Conservation (phyloP, 129 eudicot species). For the Chrysanthemum lavandulifolium region DNA sequence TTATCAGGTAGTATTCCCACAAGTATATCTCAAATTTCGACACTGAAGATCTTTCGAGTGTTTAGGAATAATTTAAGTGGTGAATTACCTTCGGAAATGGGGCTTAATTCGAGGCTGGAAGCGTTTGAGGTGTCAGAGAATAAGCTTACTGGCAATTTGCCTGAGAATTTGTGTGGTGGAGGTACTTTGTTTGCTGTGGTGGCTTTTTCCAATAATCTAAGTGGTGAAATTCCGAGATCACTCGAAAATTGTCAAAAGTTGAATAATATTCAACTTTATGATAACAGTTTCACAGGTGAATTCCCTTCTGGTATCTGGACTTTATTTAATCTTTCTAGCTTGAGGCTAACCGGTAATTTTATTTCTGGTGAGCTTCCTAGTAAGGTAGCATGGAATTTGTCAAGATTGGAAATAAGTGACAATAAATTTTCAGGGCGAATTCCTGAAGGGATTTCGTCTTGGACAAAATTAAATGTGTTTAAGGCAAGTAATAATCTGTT, state of each 20-base stretch:
- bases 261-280: constrained; percentile 47
- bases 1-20: constrained; percentile 58
- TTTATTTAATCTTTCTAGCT: constrained; percentile 33
- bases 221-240: constrained; percentile 75
- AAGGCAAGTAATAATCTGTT: constrained; percentile 70
- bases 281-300: constrained; percentile 63
- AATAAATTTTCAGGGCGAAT: constrained; percentile 75
- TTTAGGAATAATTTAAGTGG: constrained; percentile 61
- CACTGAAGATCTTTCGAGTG: constrained; percentile 36
- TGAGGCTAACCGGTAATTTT: constrained; percentile 50
- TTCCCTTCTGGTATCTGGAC: constrained; percentile 69
- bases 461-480: constrained; percentile 61
- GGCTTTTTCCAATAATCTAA: constrained; percentile 64
- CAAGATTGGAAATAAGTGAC: constrained; percentile 69
- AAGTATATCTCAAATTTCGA: constrained; percentile 42
- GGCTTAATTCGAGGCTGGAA: constrained; percentile 67
- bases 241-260: constrained; percentile 50
- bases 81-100: constrained; percentile 58
- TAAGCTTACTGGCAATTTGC: constrained; percentile 65
- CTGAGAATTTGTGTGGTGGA: constrained; percentile 65
- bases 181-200: constrained; percentile 47
- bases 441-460: constrained; percentile 49
- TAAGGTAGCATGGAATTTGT: constrained; percentile 55
- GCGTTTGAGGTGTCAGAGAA: constrained; percentile 72
- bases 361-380: constrained; percentile 70